Evolutionary conservation across 225 moss, liverwort and hornwort species (phyloP).

Genomic region (Antitrichia curtipendula): DNA sequence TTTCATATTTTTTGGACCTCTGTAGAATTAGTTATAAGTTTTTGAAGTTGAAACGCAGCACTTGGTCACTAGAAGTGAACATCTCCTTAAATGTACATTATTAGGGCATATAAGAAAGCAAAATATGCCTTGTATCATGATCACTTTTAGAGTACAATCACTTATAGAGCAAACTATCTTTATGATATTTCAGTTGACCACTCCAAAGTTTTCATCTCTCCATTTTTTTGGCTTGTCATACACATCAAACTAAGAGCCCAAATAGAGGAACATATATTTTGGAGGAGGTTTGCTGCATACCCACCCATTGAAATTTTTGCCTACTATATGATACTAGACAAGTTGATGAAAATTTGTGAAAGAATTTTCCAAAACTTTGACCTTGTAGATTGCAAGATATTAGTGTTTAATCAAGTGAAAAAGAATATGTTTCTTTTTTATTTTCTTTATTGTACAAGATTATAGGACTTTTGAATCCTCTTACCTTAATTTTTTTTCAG

Average conservation of each 20-base stretch:
- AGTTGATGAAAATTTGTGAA: background rate
- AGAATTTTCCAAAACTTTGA: background rate
- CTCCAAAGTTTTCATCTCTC: background rate
- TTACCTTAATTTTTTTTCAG: background rate
- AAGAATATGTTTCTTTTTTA: background rate
- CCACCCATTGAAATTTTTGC: too few species aligned
- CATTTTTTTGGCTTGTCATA: too few species aligned
- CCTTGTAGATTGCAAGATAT: background rate
- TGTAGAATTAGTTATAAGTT: fast-evolving
- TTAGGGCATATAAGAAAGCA: background rate
- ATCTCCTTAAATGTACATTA: background rate
- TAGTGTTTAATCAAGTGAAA: fast-evolving
- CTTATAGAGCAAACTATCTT: too few species aligned
- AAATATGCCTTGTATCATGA: background rate
- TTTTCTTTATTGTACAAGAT: background rate
- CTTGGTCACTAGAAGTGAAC: background rate
- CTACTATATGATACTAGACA: fast-evolving
- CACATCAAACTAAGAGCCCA: background rate
- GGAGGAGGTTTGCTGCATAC: fast-evolving
- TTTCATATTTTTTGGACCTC: background rate
- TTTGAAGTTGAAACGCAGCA: background rate
- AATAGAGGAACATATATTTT: background rate
- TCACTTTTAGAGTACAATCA: fast-evolving
- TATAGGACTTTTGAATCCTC: background rate
- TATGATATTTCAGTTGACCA: background rate